Conservation (phyloP, 495 filamentous ascomycete genomes). For the Penicillium longicatenatum region DNA sequence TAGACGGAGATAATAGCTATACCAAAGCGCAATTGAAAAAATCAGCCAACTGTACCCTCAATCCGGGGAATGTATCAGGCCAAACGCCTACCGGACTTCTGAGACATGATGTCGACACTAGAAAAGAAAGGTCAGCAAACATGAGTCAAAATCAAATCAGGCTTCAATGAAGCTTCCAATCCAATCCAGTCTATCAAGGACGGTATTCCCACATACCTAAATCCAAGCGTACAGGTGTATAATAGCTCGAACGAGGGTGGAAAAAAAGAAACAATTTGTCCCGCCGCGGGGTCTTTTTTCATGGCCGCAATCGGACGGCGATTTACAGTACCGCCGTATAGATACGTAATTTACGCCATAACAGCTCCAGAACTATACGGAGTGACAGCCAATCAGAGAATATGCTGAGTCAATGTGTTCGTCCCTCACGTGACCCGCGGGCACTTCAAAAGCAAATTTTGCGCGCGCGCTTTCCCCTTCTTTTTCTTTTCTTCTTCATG, state of each 20-base stretch:
- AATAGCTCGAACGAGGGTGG: conserved; percentile 18
- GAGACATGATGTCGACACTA: conserved; percentile 44
- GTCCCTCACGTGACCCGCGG: conserved; percentile 20
- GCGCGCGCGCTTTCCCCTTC: conserved; percentile 19
- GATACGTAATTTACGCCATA: conserved; percentile 6
- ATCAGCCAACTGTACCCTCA: conserved; percentile 20
- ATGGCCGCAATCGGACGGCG: conserved; percentile 28
- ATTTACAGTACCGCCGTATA: conserved; percentile 4
- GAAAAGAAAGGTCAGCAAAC: conserved; percentile 8
- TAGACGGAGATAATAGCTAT: conserved; percentile 96
- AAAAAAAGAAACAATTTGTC: conserved; percentile 29
- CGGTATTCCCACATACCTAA: conserved; percentile 17
- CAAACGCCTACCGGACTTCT: conserved; percentile 45
- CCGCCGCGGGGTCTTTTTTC: conserved; percentile 27
- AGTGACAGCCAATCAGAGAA: conserved; percentile 1
- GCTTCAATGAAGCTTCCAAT: conserved; percentile 8
- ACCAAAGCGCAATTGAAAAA: conserved; percentile 12
- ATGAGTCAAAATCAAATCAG: conserved; percentile 7
- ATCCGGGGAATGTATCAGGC: conserved; percentile 22
- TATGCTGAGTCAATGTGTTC: not conserved
- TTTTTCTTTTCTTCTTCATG: conserved; percentile 47
- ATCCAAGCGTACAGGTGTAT: conserved; percentile 22
- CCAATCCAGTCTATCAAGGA: not conserved
- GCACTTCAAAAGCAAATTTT: conserved; percentile 22
- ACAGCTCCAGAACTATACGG: not conserved